Percentiles rank a stretch among this genome's conserved stretches.
Evolutionary conservation across 208 protist species (phyloP).

Genomic region (Acanthamoeba divionensis): DNA sequence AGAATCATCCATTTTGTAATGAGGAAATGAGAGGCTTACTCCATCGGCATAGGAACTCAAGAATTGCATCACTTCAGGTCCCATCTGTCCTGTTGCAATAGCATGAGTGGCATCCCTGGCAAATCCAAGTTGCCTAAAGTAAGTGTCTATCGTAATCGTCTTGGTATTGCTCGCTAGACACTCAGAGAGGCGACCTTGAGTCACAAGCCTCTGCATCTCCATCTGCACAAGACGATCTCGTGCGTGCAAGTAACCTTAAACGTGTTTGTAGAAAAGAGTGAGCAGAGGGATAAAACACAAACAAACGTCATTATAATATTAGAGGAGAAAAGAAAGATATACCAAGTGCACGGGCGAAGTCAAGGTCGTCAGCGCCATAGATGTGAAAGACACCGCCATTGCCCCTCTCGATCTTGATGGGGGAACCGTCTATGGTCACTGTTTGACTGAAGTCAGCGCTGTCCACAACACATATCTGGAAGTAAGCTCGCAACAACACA

Average conservation of each 20-base stretch:
- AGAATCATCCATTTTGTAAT: too few relatives aligned
- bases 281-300: not conserved
- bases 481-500: not conserved
- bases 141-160: not conserved
- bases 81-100: too few relatives aligned
- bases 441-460: not conserved
- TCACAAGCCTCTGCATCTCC: not conserved
- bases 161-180: not conserved
- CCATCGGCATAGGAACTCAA: not conserved
- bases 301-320: not conserved
- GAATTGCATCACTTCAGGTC: too few relatives aligned
- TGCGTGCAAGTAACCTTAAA: constrained; percentile 10
- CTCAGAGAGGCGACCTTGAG: not conserved
- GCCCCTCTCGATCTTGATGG: not conserved
- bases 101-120: not conserved
- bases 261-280: not conserved
- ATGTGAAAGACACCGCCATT: not conserved
- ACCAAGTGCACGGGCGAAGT: constrained; percentile 17
- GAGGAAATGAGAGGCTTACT: not conserved
- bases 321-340: not conserved
- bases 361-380: constrained; percentile 16
- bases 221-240: constrained; percentile 20
- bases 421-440: not conserved
- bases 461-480: not conserved
- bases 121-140: constrained; percentile 6